Evolutionary conservation across 495 filamentous ascomycete species (phyloP), one percentile per base, ranked within the genome.

Genomic region (Letharia columbiana): DNA sequence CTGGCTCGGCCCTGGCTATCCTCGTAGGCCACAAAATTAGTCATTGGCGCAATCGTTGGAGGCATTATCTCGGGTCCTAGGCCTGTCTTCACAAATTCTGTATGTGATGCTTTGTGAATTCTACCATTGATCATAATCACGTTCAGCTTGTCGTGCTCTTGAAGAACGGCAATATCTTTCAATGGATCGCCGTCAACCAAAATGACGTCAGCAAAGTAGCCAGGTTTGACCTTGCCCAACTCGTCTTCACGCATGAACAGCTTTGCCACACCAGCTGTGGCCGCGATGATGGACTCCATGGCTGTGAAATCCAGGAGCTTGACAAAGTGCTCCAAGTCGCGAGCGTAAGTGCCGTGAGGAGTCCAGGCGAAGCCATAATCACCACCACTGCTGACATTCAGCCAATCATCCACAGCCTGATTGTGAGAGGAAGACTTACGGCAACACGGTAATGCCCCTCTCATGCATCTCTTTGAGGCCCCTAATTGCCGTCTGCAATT

Each of bases 331-430:
- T 74, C 77, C n/a, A 83, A 73, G 63, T 83, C 80, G 3, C 76
- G 71, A 0, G 80, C 79, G 65, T 82, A 83, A 1, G 79, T 82
- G 5, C 81, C 81, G 40, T 82, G 80, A 4, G 79, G 80, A 31
- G 77, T 78, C 81, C 81, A 82, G 2, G 78, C 78, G 66, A 83
- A 83, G 31, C 81, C 80, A 52, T 83, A 83, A 66, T 83, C 81
- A 11, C 81, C 57, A 11, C 57, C 57, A 37, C 57, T 60, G 13
- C 37, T 10, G 41, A 42, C 8, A 9, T 45, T 45, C 11, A 45
- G 17, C 44, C 4, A 18, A 45, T 20, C 17, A 4, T 45, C 44
- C 17, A 15, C 41, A 10, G 12, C 9, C 41, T 10, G 10, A 42
- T 10, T 42, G 41, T 42, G 41, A 12, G 12, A 42, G 41, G 41